Evolutionary conservation across 2,329 filamentous ascomycete genomes (phyloP).

Genomic region (Epichloe coenophiala): DNA sequence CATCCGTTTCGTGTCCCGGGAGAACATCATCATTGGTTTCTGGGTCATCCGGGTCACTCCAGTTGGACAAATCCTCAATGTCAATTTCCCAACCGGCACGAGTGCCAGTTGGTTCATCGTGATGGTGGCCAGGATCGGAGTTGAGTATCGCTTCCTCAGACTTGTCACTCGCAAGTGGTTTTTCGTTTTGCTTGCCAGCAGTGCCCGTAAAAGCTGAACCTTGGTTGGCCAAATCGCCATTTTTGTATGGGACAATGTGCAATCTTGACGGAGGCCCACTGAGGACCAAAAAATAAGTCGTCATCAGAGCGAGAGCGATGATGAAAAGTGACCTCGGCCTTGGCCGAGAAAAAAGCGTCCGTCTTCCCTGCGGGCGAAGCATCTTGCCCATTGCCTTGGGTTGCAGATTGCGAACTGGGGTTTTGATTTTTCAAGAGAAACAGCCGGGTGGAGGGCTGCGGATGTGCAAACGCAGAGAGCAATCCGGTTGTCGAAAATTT

Average conservation of each 20-base stretch:
- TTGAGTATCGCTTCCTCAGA: neutral
- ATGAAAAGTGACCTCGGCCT: constrained; percentile 29
- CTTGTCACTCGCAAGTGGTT: neutral
- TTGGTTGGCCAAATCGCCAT: constrained; percentile 4
- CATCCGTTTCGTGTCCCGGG: constrained; percentile 24
- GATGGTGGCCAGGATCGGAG: constrained; percentile 3
- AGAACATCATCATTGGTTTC: constrained; percentile 23
- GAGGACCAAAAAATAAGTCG: constrained; percentile 31
- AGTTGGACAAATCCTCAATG: constrained; percentile 21
- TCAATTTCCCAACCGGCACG: constrained; percentile 20
- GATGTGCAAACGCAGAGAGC: neutral
- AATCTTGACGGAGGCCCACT: constrained; percentile 20
- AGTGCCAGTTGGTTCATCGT: constrained; percentile 9
- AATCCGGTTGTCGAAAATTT: neutral
- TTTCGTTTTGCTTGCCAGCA: neutral
- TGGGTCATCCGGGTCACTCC: constrained; percentile 21
- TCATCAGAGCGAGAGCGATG: constrained; percentile 23
- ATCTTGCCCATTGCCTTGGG: constrained; percentile 17
- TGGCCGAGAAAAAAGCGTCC: constrained; percentile 20
- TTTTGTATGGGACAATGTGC: constrained; percentile 21
- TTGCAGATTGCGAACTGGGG: neutral
- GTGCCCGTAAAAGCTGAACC: neutral
- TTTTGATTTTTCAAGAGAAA: neutral
- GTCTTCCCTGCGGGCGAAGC: constrained; percentile 17
- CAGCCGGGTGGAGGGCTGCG: neutral